These are phyloP conservation scores for Talaromyces stipitatus DNA, from an alignment of 495 filamentous ascomycete species.

Conservation along the genomic window DNA sequence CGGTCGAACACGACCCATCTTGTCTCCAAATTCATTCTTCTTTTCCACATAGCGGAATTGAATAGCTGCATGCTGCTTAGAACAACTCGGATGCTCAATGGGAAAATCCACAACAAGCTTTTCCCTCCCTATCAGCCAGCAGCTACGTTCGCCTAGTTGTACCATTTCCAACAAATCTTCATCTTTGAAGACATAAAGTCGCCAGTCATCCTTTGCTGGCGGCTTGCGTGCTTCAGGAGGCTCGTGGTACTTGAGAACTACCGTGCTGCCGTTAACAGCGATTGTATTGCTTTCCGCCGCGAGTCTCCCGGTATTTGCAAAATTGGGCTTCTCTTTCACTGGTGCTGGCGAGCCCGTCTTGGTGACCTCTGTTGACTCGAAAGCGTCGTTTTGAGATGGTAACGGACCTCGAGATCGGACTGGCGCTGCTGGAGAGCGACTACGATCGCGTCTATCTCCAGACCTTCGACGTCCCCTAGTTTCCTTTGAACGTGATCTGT, in stretches of 20 bases:
- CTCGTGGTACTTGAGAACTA: constrained; percentile 93
- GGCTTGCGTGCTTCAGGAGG: constrained; percentile 89
- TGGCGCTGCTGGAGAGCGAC: constrained; percentile 18
- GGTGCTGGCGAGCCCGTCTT: constrained; percentile 27
- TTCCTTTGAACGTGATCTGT: constrained; percentile 10
- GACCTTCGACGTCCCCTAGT: constrained; percentile 25
- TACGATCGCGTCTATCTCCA: constrained; percentile 20
- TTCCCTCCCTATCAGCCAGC: constrained; percentile 88
- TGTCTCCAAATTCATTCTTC: constrained; percentile 79
- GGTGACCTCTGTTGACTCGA: constrained; percentile 41
- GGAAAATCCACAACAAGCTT: constrained; percentile 69
- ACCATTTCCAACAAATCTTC: constrained; percentile 71
- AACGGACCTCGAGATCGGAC: constrained; percentile 48
- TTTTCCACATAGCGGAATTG: constrained; percentile 85
- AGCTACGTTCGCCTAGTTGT: constrained; percentile 64
- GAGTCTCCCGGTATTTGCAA: constrained; percentile 67
- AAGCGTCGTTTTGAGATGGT: constrained; percentile 65
- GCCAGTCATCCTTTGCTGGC: constrained; percentile 68
- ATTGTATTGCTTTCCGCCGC: constrained; percentile 86
- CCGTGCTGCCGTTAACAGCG: constrained; percentile 52
- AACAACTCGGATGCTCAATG: constrained; percentile 84
- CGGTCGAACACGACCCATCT: constrained; percentile 70
- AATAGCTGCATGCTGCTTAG: constrained; percentile 90
- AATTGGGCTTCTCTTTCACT: constrained; percentile 86
- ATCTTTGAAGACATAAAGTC: constrained; percentile 90